These are phyloP conservation scores for Kodamaea restingae DNA, from an alignment of 805 yeast genomes.

Conservation along the genomic window DNA sequence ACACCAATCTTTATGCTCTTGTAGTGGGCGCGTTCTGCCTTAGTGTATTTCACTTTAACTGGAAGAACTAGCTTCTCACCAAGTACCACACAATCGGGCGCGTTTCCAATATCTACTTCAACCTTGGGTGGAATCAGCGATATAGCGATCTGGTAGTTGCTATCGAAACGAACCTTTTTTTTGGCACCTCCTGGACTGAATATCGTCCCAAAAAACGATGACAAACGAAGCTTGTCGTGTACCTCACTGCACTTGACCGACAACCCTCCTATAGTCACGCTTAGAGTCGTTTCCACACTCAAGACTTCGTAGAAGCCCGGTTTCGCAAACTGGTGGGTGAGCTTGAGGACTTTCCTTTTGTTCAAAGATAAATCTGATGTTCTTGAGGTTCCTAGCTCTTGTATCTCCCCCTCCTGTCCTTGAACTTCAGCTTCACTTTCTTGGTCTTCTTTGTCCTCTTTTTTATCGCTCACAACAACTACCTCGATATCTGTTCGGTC, in stretches of 20 bases:
- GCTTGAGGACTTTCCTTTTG: background rate
- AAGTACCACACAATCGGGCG: constrained; percentile 16
- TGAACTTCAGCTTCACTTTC: background rate
- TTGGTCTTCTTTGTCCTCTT: background rate
- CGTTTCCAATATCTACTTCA: constrained; percentile 4
- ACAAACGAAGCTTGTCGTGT: background rate
- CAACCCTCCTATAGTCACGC: constrained; percentile 1
- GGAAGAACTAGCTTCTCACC: constrained; percentile 30
- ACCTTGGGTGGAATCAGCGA: constrained; percentile 13
- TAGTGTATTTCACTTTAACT: constrained; percentile 16
- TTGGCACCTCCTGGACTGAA: background rate
- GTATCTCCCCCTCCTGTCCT: background rate
- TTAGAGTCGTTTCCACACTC: background rate
- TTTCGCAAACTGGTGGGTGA: constrained; percentile 4
- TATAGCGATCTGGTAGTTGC: constrained; percentile 6
- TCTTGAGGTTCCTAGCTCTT: background rate
- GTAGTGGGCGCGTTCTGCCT: constrained; percentile 15
- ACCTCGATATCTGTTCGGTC: background rate
- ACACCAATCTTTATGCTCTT: constrained; percentile 19
- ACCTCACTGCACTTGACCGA: background rate
- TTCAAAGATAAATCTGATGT: background rate
- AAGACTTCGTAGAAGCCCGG: constrained; percentile 2
- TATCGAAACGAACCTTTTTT: constrained; percentile 1
- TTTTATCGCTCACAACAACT: background rate
- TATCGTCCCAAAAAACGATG: background rate